Evolutionary conservation across 129 eudicot genomes (phyloP), one percentile per base, ranked within the genome.

Genomic region (Flaveria brownii): DNA sequence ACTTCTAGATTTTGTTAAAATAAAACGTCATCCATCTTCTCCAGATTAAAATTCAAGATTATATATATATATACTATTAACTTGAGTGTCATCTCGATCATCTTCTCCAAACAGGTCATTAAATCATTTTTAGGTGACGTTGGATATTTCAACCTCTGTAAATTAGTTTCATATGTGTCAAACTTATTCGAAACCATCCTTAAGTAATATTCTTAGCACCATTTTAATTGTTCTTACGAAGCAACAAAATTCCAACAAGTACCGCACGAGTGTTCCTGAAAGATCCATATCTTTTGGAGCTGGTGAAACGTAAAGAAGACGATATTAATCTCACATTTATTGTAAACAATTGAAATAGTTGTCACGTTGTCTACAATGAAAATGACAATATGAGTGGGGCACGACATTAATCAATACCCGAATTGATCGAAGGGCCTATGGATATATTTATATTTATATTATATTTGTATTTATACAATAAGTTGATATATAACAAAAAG

Each of bases 211-310:
- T 46, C 10, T 45, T 22, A 57, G 17, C 8, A 36, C 1, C 41
- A 36, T 36, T 4, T 36, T 36, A 5, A 36, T 36, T 36, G 0
- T 5, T 36, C 39, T 36, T 36, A 36, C 7, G 7, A 36, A 36
- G 45, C 9, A 63, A 62, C 45, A 71, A 71, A 62, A 72, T 9
- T 72, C 78, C 73, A 79, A 79, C 10, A 62, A 9, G 60, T n/a
- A 46, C 49, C 73, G 77, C 78, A 79, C 82, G 82, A 72, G 73
- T 62, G 63, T 62, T 51, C 14, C 6, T 49, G 77, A 71, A 71
- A 49, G 18, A 79, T 71, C 67, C 78, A 62, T 49, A 79, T 79
- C 78, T 79, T 51, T 79, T 79, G 78, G 41, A 79, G 82, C 43
- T 57, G n/a, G 43, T 64, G 39, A 39, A 50, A 52, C 33, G 54